These are phyloP conservation scores for Pseudocercospora ulei DNA, from an alignment of 2,329 filamentous ascomycete genomes.

Conservation along the genomic window DNA sequence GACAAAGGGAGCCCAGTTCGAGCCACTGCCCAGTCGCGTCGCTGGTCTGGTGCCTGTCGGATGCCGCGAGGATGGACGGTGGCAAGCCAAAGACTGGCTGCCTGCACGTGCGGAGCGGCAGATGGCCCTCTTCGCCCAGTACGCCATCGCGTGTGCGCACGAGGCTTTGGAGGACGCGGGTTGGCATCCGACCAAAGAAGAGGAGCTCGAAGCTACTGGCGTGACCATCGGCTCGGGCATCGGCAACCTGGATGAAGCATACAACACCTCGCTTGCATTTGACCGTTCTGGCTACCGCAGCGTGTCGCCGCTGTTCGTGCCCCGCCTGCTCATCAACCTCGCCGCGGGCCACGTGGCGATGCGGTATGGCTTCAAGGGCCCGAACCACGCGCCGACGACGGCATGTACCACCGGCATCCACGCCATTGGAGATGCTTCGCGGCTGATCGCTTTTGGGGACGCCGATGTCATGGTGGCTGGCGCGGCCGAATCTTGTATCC, in stretches of 20 bases:
- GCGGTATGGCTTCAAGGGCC: constrained; percentile 76
- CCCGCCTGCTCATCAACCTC: constrained; percentile 85
- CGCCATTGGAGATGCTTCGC: constrained; percentile 85
- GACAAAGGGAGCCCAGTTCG: constrained; percentile 54
- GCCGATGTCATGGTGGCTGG: constrained; percentile 95
- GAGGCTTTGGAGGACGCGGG: constrained; percentile 78
- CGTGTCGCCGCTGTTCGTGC: constrained; percentile 87
- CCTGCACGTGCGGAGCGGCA: constrained; percentile 54
- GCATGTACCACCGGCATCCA: constrained; percentile 95
- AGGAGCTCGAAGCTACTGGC: constrained; percentile 66
- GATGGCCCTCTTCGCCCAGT: constrained; percentile 88
- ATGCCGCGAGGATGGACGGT: constrained; percentile 36
- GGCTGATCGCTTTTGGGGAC: constrained; percentile 83
- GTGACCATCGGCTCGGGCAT: constrained; percentile 93
- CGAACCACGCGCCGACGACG: constrained; percentile 85
- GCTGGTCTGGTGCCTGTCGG: constrained; percentile 68
- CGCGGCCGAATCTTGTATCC: constrained; percentile 88
- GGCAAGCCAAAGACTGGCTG: constrained; percentile 43
- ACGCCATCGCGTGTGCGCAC: constrained; percentile 73
- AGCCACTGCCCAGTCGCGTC: constrained; percentile 68
- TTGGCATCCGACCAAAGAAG: constrained; percentile 55
- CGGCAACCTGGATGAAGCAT: constrained; percentile 84
- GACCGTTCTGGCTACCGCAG: constrained; percentile 74
- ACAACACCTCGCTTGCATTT: constrained; percentile 69
- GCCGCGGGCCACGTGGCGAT: constrained; percentile 93